A percentile compares a stretch with the other conserved stretches of the same genome.
phyloP scores from a whole-genome alignment of 2,329 filamentous ascomycete species.

The Paradendryphiella salina region DNA sequence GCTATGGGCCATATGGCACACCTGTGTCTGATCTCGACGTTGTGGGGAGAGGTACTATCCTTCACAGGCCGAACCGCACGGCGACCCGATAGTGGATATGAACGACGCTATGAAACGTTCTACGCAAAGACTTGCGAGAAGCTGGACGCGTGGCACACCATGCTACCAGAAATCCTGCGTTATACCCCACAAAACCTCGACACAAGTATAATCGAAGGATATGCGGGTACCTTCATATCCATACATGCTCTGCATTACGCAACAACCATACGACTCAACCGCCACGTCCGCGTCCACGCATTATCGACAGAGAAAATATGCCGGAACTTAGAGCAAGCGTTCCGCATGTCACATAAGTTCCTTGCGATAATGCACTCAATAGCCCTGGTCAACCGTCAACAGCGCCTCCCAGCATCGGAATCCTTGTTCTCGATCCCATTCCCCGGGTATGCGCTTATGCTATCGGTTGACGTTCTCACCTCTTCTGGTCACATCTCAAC shows the following conservation, averaged over 20 bases:
- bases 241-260: slow-evolving; percentile 70
- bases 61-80: slow-evolving; percentile 60
- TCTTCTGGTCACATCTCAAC: slow-evolving; percentile 55
- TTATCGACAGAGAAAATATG: slow-evolving; percentile 34
- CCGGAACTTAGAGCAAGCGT: slow-evolving; percentile 39
- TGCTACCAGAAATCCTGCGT: slow-evolving; percentile 59
- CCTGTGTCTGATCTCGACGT: slow-evolving; percentile 63
- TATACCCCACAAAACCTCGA: slow-evolving; percentile 63
- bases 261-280: slow-evolving; percentile 66
- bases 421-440: slow-evolving; percentile 59
- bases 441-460: slow-evolving; percentile 63
- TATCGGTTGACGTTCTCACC: slow-evolving; percentile 68
- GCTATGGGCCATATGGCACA: slow-evolving; percentile 59
- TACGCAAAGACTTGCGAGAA: slow-evolving; percentile 57
- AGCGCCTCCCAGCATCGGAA: slow-evolving; percentile 36
- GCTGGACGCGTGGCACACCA: slow-evolving; percentile 62
- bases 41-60: slow-evolving; percentile 68
- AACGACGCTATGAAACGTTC: slow-evolving; percentile 55
- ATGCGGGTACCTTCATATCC: slow-evolving; percentile 62
- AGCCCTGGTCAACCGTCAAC: slow-evolving; percentile 31
- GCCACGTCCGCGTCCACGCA: slow-evolving; percentile 52
- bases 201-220: slow-evolving; percentile 57
- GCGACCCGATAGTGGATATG: slow-evolving; percentile 50
- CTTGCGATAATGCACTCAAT: slow-evolving; percentile 42
- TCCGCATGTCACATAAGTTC: slow-evolving; percentile 37